Conservation (phyloP, 495 filamentous ascomycete genomes). For the Talaromyces trachyspermus region DNA sequence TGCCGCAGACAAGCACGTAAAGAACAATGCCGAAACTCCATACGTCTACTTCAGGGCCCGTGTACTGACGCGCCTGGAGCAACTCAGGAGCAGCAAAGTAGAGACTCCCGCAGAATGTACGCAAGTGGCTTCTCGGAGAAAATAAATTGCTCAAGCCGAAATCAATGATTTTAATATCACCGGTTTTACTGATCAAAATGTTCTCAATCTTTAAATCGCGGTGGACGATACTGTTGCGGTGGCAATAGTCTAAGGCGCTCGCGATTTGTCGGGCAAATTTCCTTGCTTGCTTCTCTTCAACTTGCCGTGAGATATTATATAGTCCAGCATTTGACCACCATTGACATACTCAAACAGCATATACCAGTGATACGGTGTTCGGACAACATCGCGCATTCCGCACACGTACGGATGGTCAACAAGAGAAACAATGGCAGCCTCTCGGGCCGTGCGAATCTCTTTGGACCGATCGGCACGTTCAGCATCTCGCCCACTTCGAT, state of each 20-base stretch:
- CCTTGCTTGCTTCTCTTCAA: conserved; percentile 94
- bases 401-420: conserved; percentile 96
- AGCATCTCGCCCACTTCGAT: conserved; percentile 69
- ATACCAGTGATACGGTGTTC: conserved; percentile 98
- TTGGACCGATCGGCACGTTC: conserved; percentile 92
- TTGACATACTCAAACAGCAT: conserved; percentile 99
- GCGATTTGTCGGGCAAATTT: conserved; percentile 98
- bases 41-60: conserved; percentile 92
- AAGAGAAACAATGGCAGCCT: conserved; percentile 94
- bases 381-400: conserved; percentile 89
- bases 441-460: conserved; percentile 89
- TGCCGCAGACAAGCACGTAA: conserved; percentile 95
- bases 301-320: conserved; percentile 97
- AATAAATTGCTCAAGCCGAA: conserved; percentile 98
- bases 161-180: conserved; percentile 99
- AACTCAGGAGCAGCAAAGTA: conserved; percentile 98
- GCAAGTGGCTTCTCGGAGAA: conserved; percentile 75
- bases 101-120: conserved; percentile 95
- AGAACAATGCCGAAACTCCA: conserved; percentile 99
- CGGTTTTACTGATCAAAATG: conserved; percentile 97
- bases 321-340: conserved; percentile 98
- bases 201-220: conserved; percentile 98
- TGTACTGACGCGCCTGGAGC: conserved; percentile 88
- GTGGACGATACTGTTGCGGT: conserved; percentile 98
- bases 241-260: conserved; percentile 97